Conservation (phyloP, 2,329 filamentous ascomycete genomes). For the Boeremia exigua region DNA sequence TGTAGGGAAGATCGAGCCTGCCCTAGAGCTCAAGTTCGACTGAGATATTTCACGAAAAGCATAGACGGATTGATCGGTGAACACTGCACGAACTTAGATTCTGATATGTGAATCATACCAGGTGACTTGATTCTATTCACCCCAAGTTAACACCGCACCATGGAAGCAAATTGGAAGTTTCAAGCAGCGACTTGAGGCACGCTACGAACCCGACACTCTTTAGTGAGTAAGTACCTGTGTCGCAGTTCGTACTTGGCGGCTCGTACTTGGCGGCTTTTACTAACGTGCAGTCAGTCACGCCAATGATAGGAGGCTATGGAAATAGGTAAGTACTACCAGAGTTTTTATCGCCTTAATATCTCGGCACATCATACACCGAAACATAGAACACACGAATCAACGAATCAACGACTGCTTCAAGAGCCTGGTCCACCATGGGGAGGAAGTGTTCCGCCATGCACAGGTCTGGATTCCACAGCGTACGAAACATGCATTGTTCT, state of each 20-base stretch:
- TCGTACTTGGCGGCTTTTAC: too few species aligned
- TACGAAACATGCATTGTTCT: constrained; percentile 5
- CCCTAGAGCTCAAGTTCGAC: constrained; percentile 32
- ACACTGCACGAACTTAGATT: too few species aligned
- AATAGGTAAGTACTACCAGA: too few species aligned
- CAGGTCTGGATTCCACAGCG: not conserved
- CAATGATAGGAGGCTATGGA: too few species aligned
- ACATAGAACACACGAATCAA: too few species aligned
- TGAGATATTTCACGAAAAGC: constrained; percentile 7
- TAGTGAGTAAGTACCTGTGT: not conserved
- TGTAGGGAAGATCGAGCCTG: constrained; percentile 63
- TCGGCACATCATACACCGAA: not conserved
- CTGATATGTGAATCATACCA: not conserved
- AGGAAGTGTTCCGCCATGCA: constrained; percentile 13
- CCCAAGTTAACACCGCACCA: not conserved
- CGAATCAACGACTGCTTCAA: not conserved
- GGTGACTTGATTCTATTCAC: not conserved
- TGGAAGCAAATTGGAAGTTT: not conserved
- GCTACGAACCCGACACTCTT: too few species aligned
- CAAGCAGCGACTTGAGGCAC: not conserved
- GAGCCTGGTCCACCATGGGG: not conserved
- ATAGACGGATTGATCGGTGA: not conserved
- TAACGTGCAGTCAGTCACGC: too few species aligned
- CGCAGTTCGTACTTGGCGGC: too few species aligned
- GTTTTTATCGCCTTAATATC: too few species aligned